phyloP scores from a whole-genome alignment of 2,329 filamentous ascomycete genomes.

The Sclerotinia glacialis region DNA sequence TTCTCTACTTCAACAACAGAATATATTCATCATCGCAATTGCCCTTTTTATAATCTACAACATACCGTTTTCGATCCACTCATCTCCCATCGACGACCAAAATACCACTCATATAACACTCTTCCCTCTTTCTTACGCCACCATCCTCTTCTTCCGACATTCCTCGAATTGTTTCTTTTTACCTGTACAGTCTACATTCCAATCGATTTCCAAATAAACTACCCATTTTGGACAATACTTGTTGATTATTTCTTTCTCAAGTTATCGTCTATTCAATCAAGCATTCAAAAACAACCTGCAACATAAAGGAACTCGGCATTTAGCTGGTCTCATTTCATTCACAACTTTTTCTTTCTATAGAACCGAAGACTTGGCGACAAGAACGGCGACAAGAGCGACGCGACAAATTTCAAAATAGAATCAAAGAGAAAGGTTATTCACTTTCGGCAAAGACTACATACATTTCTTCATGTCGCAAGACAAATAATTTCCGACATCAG shows the following conservation, averaged over 20 bases:
- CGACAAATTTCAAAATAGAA: slow-evolving; percentile 1
- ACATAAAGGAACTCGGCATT: slow-evolving; percentile 20
- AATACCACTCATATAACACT: too few relatives aligned
- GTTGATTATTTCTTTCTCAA: slow-evolving; percentile 20
- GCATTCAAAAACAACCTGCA: slow-evolving; percentile 42
- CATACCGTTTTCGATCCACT: neutral
- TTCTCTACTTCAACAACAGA: neutral
- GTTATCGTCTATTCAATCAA: slow-evolving; percentile 44
- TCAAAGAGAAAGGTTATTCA: slow-evolving; percentile 20
- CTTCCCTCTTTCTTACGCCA: neutral
- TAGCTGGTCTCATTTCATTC: slow-evolving; percentile 7
- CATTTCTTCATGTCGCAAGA: slow-evolving; percentile 22
- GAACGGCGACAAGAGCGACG: slow-evolving; percentile 12
- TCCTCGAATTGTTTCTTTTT: slow-evolving; percentile 13
- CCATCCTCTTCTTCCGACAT: slow-evolving; percentile 2
- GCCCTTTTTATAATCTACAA: slow-evolving; percentile 1
- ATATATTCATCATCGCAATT: neutral
- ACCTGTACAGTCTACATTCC: slow-evolving; percentile 21
- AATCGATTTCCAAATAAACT: slow-evolving; percentile 13
- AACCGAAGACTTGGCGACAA: neutral
- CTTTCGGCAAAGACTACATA: neutral
- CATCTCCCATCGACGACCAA: too few relatives aligned
- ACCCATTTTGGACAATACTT: slow-evolving; percentile 18
- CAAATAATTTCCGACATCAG: slow-evolving; percentile 19
- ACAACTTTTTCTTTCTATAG: neutral